Base-by-base conservation (phyloP, 495 filamentous ascomycete species). In the Mytilinidion resinicola region DNA sequence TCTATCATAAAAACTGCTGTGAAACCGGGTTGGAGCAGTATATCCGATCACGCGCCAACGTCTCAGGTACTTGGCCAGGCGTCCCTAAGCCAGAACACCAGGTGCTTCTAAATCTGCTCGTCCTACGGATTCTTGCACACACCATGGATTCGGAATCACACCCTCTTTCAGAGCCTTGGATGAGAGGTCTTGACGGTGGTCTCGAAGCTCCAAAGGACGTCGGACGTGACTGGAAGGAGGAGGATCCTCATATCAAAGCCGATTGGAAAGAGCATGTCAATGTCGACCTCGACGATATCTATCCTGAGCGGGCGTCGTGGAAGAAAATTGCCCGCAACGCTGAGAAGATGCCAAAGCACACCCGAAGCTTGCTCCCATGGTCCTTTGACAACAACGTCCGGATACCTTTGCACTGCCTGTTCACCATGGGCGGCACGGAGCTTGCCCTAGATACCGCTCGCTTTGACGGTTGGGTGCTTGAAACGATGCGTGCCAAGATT, bases 401-500 rank as follows among this genome's bases (percentile, higher is more conserved):
- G 15, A 58, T 49, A 1, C 68, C 68, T 11, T 14, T 69, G 6
- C 42, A 43, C 12, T 19, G 25, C 47, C 56, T 65, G 30, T 46
- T 62, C 37, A 15, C 38, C 0, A 50, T 60, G 4, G 53, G 54
- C 15, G 62, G 55, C 15, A 12, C 47, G 1, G 42, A 61, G n/a
- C 17, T 48, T 1, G 57, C 60, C 19, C 14, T 60, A 7, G 50
- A 59, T 30, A 39, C 64, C 37, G 10, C 12, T 33, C 36, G 51
- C 15, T 65, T 57, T 19, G 69, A 71, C 44, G 69, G 67, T 12
- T 71, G 69, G 69, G 56, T 69, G 4, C 51, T 70, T 15, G 65
- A 70, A n/a, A 65, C 66, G 3, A n/a, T 69, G 30, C 19, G 59
- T 12, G 38, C 57, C 9, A 69, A 69, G 53, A 58, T 70, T 17